These are phyloP conservation scores for Plenodomus tracheiphilus DNA, from an alignment of 2,329 filamentous ascomycete genomes.

Conservation along the genomic window DNA sequence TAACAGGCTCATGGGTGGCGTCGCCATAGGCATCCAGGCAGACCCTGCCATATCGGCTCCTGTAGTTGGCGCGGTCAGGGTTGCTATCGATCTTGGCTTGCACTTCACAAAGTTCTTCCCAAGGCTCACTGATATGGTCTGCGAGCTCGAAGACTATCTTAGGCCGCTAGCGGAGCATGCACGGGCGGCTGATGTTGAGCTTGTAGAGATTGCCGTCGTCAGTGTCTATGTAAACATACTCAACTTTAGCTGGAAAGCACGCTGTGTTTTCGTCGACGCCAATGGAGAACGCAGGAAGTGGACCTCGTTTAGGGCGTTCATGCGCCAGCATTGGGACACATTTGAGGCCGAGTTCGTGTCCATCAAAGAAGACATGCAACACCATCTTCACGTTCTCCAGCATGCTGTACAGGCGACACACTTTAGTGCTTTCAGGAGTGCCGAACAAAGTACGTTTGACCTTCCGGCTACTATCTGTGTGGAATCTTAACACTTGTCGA, in stretches of 20 bases:
- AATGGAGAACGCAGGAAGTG: constrained; percentile 13
- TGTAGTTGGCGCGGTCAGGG: constrained; percentile 19
- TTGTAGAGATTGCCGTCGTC: constrained; percentile 14
- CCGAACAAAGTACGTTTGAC: constrained; percentile 3
- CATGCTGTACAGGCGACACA: constrained; percentile 18
- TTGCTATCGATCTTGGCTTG: constrained; percentile 22
- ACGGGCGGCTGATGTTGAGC: constrained; percentile 6
- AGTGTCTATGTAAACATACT: constrained; percentile 20
- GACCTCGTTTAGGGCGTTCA: constrained; percentile 17
- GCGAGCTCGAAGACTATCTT: constrained; percentile 20
- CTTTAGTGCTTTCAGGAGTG: constrained; percentile 6
- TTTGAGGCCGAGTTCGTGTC: constrained; percentile 20
- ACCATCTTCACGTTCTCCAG: constrained; percentile 16
- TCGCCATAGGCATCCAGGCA: constrained; percentile 20
- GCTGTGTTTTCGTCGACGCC: constrained; percentile 16
- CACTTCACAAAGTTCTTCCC: constrained; percentile 21
- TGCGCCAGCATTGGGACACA: constrained; percentile 26
- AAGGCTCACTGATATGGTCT: constrained; percentile 20
- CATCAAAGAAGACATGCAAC: constrained; percentile 16
- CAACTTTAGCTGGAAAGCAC: constrained; percentile 19
- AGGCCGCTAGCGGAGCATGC: constrained; percentile 19
- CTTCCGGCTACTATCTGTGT: not conserved
- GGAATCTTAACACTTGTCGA: not conserved
- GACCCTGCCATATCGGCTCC: constrained; percentile 19
- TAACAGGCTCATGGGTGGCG: constrained; percentile 22